Evolutionary conservation across 345 rosid genomes (phyloP).

Genomic region (Lepidium didymum): DNA sequence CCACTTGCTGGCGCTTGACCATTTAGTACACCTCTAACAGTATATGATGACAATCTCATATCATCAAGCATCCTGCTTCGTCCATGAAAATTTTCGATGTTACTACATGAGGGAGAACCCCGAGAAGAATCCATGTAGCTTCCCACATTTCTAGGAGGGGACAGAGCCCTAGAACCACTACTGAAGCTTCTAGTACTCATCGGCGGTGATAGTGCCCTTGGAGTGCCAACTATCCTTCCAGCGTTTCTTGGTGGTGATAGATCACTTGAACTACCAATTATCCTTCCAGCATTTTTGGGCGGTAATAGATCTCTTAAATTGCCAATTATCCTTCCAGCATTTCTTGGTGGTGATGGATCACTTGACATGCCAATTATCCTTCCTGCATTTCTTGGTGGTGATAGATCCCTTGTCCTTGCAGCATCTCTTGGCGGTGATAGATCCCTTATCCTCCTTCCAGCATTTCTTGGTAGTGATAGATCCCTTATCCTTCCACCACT

Average conservation of each 20-base stretch:
- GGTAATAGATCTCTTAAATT: slow-evolving; percentile 4
- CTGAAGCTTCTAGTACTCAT: slow-evolving; percentile 6
- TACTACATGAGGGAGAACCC: slow-evolving; percentile 13
- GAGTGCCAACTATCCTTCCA: slow-evolving; percentile 36
- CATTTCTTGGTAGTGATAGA: slow-evolving; percentile 33
- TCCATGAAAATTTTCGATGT: slow-evolving; percentile 27
- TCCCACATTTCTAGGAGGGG: slow-evolving; percentile 23
- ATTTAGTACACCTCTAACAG: slow-evolving; percentile 49
- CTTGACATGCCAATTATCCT: not conserved
- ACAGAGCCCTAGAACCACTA: slow-evolving; percentile 16
- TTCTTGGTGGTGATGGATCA: slow-evolving; percentile 9
- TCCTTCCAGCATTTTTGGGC: slow-evolving; percentile 2
- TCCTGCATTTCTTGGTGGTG: slow-evolving; percentile 31
- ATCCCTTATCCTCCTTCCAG: slow-evolving; percentile 36
- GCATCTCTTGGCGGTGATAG: slow-evolving; percentile 33
- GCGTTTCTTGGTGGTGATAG: slow-evolving; percentile 40
- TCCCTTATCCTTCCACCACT: slow-evolving; percentile 52
- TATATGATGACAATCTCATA: slow-evolving; percentile 48
- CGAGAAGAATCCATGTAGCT: slow-evolving; percentile 23
- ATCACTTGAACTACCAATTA: not conserved
- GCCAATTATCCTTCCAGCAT: not conserved
- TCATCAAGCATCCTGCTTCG: slow-evolving; percentile 55
- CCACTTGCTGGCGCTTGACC: slow-evolving; percentile 42
- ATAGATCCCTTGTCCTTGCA: slow-evolving; percentile 40
- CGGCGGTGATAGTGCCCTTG: slow-evolving; percentile 36